Conservation (phyloP, 208 protist genomes). For the Borovskyia barvae region DNA sequence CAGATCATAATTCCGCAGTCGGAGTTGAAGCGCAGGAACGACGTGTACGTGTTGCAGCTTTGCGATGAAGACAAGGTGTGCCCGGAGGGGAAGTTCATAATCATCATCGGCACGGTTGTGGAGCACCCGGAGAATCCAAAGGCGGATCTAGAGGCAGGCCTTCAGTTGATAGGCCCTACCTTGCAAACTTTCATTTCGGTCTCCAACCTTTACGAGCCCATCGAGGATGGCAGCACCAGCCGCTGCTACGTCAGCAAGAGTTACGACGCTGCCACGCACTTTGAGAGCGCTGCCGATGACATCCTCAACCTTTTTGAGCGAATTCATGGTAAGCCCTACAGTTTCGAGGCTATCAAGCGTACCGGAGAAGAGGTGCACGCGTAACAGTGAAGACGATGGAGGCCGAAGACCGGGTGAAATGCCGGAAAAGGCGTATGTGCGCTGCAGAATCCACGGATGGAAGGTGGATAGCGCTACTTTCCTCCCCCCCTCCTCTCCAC, state of each 20-base stretch:
- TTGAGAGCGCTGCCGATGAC: slow-evolving; percentile 97
- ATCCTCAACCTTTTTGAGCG: slow-evolving; percentile 96
- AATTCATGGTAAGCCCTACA: slow-evolving; percentile 95
- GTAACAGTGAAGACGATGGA: no score
- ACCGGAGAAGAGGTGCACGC: slow-evolving; percentile 32
- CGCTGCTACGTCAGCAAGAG: slow-evolving; percentile 96
- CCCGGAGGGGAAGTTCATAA: slow-evolving; percentile 97
- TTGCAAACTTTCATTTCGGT: slow-evolving; percentile 90
- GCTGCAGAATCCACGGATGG: no score
- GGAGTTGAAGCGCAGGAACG: slow-evolving; percentile 92
- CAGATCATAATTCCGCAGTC: slow-evolving; percentile 99
- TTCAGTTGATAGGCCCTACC: slow-evolving; percentile 93
- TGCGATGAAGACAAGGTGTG: slow-evolving; percentile 95
- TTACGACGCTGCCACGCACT: slow-evolving; percentile 98
- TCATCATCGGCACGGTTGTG: slow-evolving; percentile 96
- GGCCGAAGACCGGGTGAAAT: no score
- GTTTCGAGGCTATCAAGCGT: slow-evolving; percentile 72
- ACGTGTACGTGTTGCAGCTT: slow-evolving; percentile 98
- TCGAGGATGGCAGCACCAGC: slow-evolving; percentile 87
- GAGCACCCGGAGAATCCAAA: slow-evolving; percentile 94
- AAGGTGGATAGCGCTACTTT: no score
- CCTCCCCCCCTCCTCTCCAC: no score
- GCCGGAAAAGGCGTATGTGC: no score
- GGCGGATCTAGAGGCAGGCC: slow-evolving; percentile 90
- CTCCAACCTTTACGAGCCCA: slow-evolving; percentile 90